phyloP scores from a whole-genome alignment of 768 basidiomycete species.

The Termitomyces sp. region DNA sequence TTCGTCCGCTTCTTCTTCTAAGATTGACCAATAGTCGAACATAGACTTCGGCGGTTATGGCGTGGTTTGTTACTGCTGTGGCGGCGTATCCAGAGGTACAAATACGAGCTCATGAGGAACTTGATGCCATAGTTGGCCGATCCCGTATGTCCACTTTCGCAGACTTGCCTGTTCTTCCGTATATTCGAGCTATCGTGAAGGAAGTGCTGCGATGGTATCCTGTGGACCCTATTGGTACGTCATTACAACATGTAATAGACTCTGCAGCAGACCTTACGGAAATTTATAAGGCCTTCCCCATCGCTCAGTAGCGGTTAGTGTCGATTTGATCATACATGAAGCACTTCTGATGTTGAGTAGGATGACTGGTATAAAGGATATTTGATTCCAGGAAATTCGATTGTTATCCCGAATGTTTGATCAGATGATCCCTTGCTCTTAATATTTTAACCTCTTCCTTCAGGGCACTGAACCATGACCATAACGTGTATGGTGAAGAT shows the following conservation, averaged over 20 bases:
- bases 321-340: not conserved
- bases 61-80: conserved; percentile 12
- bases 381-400: not conserved
- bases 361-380: not conserved
- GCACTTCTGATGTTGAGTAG: not conserved
- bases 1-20: not conserved
- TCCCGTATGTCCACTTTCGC: not conserved
- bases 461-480: not conserved
- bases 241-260: not conserved
- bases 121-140: conserved; percentile 7
- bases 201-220: not conserved
- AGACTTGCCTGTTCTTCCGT: not conserved
- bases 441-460: not conserved
- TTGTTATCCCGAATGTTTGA: not conserved
- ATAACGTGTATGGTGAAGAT: not conserved
- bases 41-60: conserved; percentile 9
- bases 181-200: not conserved
- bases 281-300: not conserved
- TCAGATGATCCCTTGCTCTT: not conserved
- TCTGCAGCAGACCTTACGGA: not conserved
- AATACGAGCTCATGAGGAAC: conserved; percentile 10
- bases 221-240: not conserved
- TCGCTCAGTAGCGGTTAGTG: not conserved
- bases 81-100: conserved; percentile 11
- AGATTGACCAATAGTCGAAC: not conserved